Conservation (phyloP, 257 asterid genomes). For the Solanum habrochaites region DNA sequence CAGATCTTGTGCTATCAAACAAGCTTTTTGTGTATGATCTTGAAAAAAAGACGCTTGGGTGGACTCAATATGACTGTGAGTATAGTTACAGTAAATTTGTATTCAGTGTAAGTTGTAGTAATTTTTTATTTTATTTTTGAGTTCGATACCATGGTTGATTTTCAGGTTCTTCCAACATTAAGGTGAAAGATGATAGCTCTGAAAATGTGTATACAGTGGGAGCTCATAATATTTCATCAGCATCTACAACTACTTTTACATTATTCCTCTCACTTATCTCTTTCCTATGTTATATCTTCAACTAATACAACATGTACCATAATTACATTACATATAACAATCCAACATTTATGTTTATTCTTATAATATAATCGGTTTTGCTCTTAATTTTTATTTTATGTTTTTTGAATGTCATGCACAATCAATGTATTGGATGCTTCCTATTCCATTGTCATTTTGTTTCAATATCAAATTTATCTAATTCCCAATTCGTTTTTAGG, state of each 20-base stretch:
- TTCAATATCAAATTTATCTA: background rate
- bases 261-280: background rate
- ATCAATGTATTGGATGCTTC: background rate
- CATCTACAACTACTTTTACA: background rate
- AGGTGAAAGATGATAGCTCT: constrained; percentile 50
- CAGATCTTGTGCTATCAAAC: constrained; percentile 53
- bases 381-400: background rate
- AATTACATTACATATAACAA: background rate
- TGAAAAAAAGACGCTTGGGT: constrained; percentile 69
- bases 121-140: background rate
- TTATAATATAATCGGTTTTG: background rate
- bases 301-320: background rate
- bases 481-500: background rate
- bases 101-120: background rate
- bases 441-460: background rate
- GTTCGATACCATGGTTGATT: background rate
- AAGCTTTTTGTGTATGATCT: constrained; percentile 72
- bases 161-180: constrained; percentile 60
- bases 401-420: background rate
- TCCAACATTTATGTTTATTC: background rate
- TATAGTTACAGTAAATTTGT: background rate
- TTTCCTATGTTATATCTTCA: background rate
- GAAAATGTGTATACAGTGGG: constrained; percentile 32
- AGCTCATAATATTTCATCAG: constrained; percentile 5
- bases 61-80: constrained; percentile 75